These are phyloP conservation scores for Luffa acutangula DNA, from an alignment of 306 rosid genomes.

Conservation along the genomic window DNA sequence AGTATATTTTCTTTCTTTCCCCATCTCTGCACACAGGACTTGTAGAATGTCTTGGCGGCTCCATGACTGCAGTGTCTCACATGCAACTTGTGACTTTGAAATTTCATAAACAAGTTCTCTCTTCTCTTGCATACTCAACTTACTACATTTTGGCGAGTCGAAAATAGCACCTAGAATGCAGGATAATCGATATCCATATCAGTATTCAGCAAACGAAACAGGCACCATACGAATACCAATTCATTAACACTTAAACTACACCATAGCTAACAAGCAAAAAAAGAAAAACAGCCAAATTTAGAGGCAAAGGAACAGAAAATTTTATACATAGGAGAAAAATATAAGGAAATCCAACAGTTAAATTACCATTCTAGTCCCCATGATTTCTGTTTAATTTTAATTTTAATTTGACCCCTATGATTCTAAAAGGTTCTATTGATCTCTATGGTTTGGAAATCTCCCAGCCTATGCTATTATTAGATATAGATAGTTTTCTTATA, in stretches of 20 bases:
- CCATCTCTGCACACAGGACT: slow-evolving; percentile 93
- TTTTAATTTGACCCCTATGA: background rate
- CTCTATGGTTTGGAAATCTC: background rate
- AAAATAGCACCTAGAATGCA: slow-evolving; percentile 35
- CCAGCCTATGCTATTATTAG: background rate
- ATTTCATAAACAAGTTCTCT: slow-evolving; percentile 79
- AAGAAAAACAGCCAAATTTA: background rate
- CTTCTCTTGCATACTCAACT: slow-evolving; percentile 75
- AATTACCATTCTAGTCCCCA: background rate
- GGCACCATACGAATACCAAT: background rate
- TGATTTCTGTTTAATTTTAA: background rate
- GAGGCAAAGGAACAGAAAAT: background rate
- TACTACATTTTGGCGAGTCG: slow-evolving; percentile 50
- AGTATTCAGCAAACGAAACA: slow-evolving; percentile 3
- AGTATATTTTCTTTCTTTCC: slow-evolving; percentile 96
- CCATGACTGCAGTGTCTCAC: slow-evolving; percentile 82
- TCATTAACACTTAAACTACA: background rate
- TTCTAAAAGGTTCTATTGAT: background rate
- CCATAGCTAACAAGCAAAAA: background rate
- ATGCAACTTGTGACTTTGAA: slow-evolving; percentile 65
- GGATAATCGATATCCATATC: slow-evolving; percentile 13
- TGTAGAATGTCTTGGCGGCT: slow-evolving; percentile 95
- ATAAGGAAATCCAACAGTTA: background rate
- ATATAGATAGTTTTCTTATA: background rate
- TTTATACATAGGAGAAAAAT: background rate